Percentiles rank a stretch among this genome's conserved stretches.
These are phyloP conservation scores for Pythium aquatile DNA, from an alignment of 352 stramenopile species.

Conservation along the genomic window DNA sequence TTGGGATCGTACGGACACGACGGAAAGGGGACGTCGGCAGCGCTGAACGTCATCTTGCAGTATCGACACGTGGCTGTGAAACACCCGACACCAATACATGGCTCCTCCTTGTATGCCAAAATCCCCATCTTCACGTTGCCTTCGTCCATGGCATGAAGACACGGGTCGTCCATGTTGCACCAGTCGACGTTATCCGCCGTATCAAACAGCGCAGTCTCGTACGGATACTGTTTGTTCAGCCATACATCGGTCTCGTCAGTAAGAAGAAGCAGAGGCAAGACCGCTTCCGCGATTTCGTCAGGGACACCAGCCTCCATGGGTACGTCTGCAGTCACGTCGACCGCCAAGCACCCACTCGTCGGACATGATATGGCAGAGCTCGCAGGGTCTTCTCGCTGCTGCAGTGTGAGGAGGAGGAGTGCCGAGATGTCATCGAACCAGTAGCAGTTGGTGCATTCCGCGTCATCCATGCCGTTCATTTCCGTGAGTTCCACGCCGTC, in stretches of 20 bases:
- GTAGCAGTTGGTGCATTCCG: slow-evolving; percentile 32
- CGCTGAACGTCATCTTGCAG: slow-evolving; percentile 36
- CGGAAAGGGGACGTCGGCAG: slow-evolving; percentile 28
- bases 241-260: slow-evolving; percentile 10
- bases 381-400: slow-evolving; percentile 16
- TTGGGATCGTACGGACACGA: slow-evolving; percentile 35
- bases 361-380: slow-evolving; percentile 22
- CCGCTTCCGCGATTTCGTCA: neutral
- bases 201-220: slow-evolving; percentile 8
- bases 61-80: slow-evolving; percentile 34
- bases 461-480: slow-evolving; percentile 10
- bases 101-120: slow-evolving; percentile 28
- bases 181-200: slow-evolving; percentile 26
- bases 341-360: slow-evolving; percentile 23
- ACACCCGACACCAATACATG: slow-evolving; percentile 34
- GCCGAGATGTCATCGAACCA: slow-evolving; percentile 27
- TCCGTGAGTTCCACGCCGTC: slow-evolving; percentile 9
- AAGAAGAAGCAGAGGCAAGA: slow-evolving; percentile 5
- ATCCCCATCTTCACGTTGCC: slow-evolving; percentile 34
- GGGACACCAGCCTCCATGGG: slow-evolving; percentile 16
- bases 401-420: slow-evolving; percentile 24
- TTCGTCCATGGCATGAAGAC: slow-evolving; percentile 33
- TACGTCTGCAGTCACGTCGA: slow-evolving; percentile 24
- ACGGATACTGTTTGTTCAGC: slow-evolving; percentile 2
- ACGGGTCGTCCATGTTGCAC: slow-evolving; percentile 37